Evolutionary conservation across 1,284 basidiomycete species (phyloP), one percentile per base, ranked within the genome.

Genomic region (Ustilago lituana): DNA sequence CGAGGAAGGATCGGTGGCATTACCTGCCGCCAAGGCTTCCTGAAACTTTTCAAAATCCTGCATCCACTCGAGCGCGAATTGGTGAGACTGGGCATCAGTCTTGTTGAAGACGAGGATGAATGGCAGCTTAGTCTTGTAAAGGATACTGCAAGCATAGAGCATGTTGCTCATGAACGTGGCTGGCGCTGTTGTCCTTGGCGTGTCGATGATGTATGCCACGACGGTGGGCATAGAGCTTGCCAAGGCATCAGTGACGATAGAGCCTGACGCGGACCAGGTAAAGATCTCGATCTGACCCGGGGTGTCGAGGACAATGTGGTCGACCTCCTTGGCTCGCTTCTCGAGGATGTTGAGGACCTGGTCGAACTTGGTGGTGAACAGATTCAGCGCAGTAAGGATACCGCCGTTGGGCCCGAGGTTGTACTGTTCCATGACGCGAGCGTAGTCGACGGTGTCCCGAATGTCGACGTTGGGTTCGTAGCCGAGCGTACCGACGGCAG

Each of bases 81-180:
- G 87, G 83, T 95, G 92, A 2, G 90, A 86, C 72, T 90, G 87
- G 61, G 93, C 93, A 81, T 99, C 96, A 5, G 89, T 96, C 85
- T 99, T 99, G 86, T 99, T 99, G 86, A 99, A 99, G 9, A 98
- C 95, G 31, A 98, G 86, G 70, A 99, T 90, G 83, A 99, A 98
- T 0, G 96, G 96, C 0, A 98, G 86, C 69, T 94, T 92, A 3
- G 94, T 97, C 84, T 99, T 99, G 87, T 99, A 99, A 23, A 99
- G 85, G 72, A 99, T 98, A 71, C 93, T 95, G 87, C 96, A 99
- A 0, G 96, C 96, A 79, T 98, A 98, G 46, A 99, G 87, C 96
- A 99, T 99, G 84, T 99, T 99, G 50, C 91, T 93, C 96, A 98
- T 99, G 83, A 99, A 99, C 0, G 96, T 99, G 6, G 95, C 93